Conservation (phyloP, 202 grass and related monocot genomes). For the Eragrostis tef region DNA sequence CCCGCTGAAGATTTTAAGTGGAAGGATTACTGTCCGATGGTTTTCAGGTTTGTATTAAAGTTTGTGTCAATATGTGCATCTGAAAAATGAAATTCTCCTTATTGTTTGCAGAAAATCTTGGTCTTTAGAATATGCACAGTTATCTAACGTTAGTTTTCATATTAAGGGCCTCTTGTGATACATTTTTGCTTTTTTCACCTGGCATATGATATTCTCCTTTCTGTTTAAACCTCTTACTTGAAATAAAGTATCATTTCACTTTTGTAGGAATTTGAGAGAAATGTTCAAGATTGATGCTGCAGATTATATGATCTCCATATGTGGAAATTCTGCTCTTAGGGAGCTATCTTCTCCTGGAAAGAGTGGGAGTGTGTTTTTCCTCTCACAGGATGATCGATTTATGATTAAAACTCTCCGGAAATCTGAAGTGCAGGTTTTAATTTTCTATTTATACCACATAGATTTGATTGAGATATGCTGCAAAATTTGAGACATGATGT, state of each 20-base stretch:
- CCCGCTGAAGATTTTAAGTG: conserved; percentile 95
- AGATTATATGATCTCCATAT: conserved; percentile 99
- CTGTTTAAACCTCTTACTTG: conserved; percentile 11
- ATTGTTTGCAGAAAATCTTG: neutral
- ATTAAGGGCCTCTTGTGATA: neutral
- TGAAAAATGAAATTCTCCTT: neutral
- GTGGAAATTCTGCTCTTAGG: conserved; percentile 84
- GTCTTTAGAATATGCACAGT: conserved; percentile 8
- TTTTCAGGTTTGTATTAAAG: conserved; percentile 74
- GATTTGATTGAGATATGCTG: conserved; percentile 7
- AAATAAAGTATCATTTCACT: conserved; percentile 8
- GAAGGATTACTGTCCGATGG: conserved; percentile 99
- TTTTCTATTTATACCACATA: conserved; percentile 10
- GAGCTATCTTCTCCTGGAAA: conserved; percentile 97
- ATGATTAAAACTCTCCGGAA: conserved; percentile 99
- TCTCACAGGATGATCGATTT: conserved; percentile 96
- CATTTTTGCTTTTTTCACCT: neutral
- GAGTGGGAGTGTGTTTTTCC: conserved; percentile 97
- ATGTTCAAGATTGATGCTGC: conserved; percentile 99
- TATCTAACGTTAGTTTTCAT: neutral
- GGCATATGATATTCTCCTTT: neutral
- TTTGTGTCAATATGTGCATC: neutral
- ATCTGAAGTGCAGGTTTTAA: conserved; percentile 93
- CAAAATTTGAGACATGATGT: conserved; percentile 1
- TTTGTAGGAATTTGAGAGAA: conserved; percentile 88